These are phyloP conservation scores for Arabidopsis lyrata DNA, from an alignment of 441 rosid species.

Conservation along the genomic window DNA sequence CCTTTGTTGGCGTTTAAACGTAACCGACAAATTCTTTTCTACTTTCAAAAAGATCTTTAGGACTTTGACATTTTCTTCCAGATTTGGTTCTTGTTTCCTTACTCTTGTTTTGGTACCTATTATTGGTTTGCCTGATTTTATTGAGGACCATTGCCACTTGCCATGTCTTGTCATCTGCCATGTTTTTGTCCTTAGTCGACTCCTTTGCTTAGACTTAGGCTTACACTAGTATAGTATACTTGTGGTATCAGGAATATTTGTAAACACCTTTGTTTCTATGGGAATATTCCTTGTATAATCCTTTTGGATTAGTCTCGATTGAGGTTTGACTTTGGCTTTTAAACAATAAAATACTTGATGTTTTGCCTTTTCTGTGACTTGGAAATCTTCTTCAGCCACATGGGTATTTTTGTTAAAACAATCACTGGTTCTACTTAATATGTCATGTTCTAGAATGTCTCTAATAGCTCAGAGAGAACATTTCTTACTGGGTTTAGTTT, in stretches of 20 bases:
- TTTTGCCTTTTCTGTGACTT: conserved; percentile 38
- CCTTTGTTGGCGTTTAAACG: conserved; percentile 31
- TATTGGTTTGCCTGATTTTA: conserved; percentile 29
- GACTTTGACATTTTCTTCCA: conserved; percentile 44
- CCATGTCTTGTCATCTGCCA: conserved; percentile 35
- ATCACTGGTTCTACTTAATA: conserved; percentile 29
- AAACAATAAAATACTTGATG: conserved; percentile 24
- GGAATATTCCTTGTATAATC: conserved; percentile 67
- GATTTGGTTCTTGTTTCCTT: conserved; percentile 41
- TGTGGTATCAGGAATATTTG: conserved; percentile 46
- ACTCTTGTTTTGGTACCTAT: conserved; percentile 26
- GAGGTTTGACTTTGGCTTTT: conserved; percentile 46
- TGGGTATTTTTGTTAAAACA: conserved; percentile 29
- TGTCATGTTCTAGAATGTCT: conserved; percentile 33
- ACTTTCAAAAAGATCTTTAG: conserved; percentile 29
- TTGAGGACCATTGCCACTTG: conserved; percentile 44
- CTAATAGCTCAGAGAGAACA: background rate
- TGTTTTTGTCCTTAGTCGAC: conserved; percentile 35
- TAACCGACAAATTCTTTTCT: conserved; percentile 37
- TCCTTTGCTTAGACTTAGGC: conserved; percentile 17
- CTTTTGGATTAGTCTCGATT: conserved; percentile 50
- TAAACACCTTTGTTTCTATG: conserved; percentile 34
- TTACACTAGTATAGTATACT: conserved; percentile 27
- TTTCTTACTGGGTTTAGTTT: conserved; percentile 22
- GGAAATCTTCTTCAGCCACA: conserved; percentile 44